phyloP scores from a whole-genome alignment of 257 asterid genomes.

The Solanum sejunctum region DNA sequence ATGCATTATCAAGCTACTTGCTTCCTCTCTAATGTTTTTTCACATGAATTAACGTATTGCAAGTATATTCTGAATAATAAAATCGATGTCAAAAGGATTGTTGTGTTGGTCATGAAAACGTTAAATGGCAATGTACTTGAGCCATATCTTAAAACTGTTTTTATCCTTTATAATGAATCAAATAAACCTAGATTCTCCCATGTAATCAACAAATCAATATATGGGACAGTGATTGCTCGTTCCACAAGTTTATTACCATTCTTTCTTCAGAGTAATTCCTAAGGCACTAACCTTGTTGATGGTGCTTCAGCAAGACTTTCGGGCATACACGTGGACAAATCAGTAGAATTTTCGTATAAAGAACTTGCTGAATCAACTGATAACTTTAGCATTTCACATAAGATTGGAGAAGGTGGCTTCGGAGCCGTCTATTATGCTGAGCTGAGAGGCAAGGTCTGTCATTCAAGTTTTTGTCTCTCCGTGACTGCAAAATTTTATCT shows the following conservation, averaged over 20 bases:
- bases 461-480: not conserved
- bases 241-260: not conserved
- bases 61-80: not conserved
- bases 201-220: not conserved
- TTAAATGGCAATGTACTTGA: not conserved
- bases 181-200: not conserved
- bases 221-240: not conserved
- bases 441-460: slow-evolving; percentile 90
- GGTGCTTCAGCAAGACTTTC: slow-evolving; percentile 35
- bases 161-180: not conserved
- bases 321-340: slow-evolving; percentile 73
- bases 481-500: not conserved
- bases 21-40: not conserved
- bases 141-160: not conserved
- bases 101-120: not conserved
- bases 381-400: slow-evolving; percentile 67
- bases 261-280: not conserved
- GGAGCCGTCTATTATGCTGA: slow-evolving; percentile 91
- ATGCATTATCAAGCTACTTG: not conserved
- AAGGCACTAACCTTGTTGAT: slow-evolving; percentile 15
- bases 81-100: not conserved
- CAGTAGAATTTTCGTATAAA: slow-evolving; percentile 80
- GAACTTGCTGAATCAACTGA: slow-evolving; percentile 75
- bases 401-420: slow-evolving; percentile 94
- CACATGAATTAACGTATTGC: not conserved